Conservation (phyloP, 148 eudicot genomes). For the Simmondsia chinensis region DNA sequence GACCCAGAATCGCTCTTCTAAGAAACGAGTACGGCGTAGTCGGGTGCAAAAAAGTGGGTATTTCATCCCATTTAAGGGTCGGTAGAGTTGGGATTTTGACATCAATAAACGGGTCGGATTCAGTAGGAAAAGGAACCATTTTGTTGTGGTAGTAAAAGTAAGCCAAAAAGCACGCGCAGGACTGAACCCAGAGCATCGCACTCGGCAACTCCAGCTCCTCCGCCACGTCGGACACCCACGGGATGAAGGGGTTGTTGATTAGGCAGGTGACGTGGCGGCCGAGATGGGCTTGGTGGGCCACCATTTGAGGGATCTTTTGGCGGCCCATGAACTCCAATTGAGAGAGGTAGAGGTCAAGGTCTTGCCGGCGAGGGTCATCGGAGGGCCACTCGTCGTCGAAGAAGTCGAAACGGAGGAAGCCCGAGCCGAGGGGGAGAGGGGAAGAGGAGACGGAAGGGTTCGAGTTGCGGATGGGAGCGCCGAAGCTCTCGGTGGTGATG, state of each 20-base stretch:
- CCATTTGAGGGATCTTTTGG: constrained; percentile 34
- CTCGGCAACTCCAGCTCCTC: constrained; percentile 36
- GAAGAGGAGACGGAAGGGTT: constrained; percentile 22
- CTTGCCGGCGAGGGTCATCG: constrained; percentile 25
- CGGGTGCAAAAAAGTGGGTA: constrained; percentile 69
- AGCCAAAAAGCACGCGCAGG: constrained; percentile 50
- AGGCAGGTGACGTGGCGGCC: constrained; percentile 63
- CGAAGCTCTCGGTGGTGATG: constrained; percentile 24
- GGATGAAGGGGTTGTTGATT: constrained; percentile 66
- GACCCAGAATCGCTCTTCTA: constrained; percentile 45
- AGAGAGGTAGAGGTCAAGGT: constrained; percentile 36
- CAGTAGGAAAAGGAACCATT: constrained; percentile 45
- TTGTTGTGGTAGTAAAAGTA: constrained; percentile 47
- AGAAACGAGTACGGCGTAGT: constrained; percentile 47
- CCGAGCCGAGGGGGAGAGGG: constrained; percentile 40
- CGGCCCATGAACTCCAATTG: constrained; percentile 43
- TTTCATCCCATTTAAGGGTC: constrained; percentile 47
- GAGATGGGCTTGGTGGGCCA: constrained; percentile 27
- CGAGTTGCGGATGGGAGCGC: constrained; percentile 28
- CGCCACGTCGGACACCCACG: constrained; percentile 86
- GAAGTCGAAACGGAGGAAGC: constrained; percentile 65
- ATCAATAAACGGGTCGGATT: constrained; percentile 32
- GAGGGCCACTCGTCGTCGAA: constrained; percentile 46
- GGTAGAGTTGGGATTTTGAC: constrained; percentile 54
- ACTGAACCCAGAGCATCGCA: constrained; percentile 81